A percentile compares a stretch with the other conserved stretches of the same genome.
These are phyloP conservation scores for Candida oleophila DNA, from an alignment of 805 yeast genomes.

Conservation along the genomic window DNA sequence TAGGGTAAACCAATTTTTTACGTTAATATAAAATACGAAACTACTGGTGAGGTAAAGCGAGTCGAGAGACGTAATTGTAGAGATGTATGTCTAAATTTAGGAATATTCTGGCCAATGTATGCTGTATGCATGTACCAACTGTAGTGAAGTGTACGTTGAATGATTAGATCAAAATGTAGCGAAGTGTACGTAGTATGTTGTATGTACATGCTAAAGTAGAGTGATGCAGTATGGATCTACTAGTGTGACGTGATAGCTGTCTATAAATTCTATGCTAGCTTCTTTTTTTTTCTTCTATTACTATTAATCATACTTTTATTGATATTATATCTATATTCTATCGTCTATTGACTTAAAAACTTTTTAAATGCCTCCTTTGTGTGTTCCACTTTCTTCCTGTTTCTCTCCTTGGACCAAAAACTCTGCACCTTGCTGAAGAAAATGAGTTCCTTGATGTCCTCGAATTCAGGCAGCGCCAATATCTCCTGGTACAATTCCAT, in stretches of 20 bases:
- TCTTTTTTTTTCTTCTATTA: not conserved
- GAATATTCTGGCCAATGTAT: too few species aligned
- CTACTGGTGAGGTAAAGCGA: not conserved
- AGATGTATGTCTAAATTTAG: too few species aligned
- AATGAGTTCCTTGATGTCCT: conserved; percentile 12
- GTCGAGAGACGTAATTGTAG: too few species aligned
- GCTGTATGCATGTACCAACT: too few species aligned
- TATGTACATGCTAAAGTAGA: too few species aligned
- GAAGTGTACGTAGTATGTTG: too few species aligned
- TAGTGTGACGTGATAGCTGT: too few species aligned
- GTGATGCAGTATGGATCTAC: too few species aligned
- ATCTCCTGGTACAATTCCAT: conserved; percentile 15
- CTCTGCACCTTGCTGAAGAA: conserved; percentile 18
- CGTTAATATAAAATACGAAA: conserved; percentile 5
- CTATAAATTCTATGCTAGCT: not conserved
- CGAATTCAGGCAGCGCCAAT: conserved; percentile 10
- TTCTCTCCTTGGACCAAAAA: conserved; percentile 18
- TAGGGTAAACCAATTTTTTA: conserved; percentile 2
- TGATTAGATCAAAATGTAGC: too few species aligned
- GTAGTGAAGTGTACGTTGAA: too few species aligned
- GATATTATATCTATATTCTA: not conserved
- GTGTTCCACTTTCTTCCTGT: conserved; percentile 12
- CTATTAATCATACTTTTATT: not conserved
- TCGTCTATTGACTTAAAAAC: conserved; percentile 9
- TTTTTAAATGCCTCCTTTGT: conserved; percentile 18